Evolutionary conservation across 164 flowering plant species (phyloP), one percentile per base, ranked within the genome.

Genomic region (Macadamia integrifolia): DNA sequence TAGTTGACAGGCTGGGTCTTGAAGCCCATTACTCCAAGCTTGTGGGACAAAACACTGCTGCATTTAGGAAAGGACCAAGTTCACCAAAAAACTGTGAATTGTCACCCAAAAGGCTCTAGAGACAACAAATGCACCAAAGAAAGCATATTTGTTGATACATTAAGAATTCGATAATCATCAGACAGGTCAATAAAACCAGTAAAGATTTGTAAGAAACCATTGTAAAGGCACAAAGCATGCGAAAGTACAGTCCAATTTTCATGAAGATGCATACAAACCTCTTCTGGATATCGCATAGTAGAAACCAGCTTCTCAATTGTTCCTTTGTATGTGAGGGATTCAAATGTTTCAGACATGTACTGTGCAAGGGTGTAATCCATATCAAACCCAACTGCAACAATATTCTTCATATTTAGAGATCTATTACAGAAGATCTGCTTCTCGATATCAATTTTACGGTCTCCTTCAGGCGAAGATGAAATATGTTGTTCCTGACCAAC

Each of bases 281-380:
- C 95, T 3, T 71, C 30, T 55, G 93, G 95, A 72, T 94, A 94
- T 42, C 95, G 95, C 74, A 94, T 76, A 79, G 87, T 81, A 80
- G 82, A 73, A 61, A 94, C 98, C 77, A 94, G 80, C 80, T 94
- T 94, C 67, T 72, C 81, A 49, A 90, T 65, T 15, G 98, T 92
- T 71, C 96, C 97, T 69, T 85, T 83, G 73, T 94, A 94, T 18
- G 98, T 96, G 74, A 94, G 90, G 17, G 95, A 79, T 73, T 94
- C 98, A 79, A 94, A 94, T 14, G 98, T 92, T 73, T 92, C 95
- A 32, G 98, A 86, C 79, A 76, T 94, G 84, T 94, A 94, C 48
- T 94, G 98, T 56, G 98, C 98, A 77, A 94, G 74, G 29, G 98
- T 94, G 72, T 94, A 94, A 78, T 94, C 98, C 98, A 94, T 94